phyloP scores from a whole-genome alignment of 2,329 filamentous ascomycete species.

The Paramyrothecium sp. region DNA sequence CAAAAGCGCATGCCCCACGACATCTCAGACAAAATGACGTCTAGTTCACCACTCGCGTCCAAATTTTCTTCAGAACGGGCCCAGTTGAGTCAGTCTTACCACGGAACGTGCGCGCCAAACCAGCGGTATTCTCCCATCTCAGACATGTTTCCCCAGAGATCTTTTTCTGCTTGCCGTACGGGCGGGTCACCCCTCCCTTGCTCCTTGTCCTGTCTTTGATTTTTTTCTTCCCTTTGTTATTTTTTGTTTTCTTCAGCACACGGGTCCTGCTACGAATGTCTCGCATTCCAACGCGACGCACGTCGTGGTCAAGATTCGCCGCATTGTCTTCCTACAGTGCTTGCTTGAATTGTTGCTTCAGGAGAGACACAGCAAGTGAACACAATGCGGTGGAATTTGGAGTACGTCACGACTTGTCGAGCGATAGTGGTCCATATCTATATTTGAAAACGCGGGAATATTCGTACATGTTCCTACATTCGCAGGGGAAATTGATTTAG shows the following conservation, averaged over 20 bases:
- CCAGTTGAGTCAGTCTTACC: background rate
- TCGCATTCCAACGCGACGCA: constrained; percentile 13
- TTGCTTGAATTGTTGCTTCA: too few relatives aligned
- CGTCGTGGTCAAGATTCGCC: too few relatives aligned
- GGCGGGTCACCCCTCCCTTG: too few relatives aligned
- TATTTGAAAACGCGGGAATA: background rate
- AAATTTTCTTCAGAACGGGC: too few relatives aligned
- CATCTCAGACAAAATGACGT: background rate
- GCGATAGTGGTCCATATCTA: background rate
- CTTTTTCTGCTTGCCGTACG: too few relatives aligned
- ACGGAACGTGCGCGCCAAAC: background rate
- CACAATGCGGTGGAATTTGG: too few relatives aligned
- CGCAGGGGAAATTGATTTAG: background rate
- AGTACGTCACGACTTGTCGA: background rate
- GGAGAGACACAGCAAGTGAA: too few relatives aligned
- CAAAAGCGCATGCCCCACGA: background rate
- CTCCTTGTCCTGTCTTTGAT: too few relatives aligned
- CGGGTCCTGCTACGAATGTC: constrained; percentile 7
- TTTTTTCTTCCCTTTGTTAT: too few relatives aligned
- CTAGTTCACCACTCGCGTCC: too few relatives aligned
- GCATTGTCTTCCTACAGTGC: too few relatives aligned
- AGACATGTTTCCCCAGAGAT: background rate
- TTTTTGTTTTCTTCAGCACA: background rate
- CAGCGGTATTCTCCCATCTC: background rate
- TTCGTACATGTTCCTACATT: background rate